Base-by-base conservation (phyloP, 306 rosid species). In the Mimosa bimucronata region DNA sequence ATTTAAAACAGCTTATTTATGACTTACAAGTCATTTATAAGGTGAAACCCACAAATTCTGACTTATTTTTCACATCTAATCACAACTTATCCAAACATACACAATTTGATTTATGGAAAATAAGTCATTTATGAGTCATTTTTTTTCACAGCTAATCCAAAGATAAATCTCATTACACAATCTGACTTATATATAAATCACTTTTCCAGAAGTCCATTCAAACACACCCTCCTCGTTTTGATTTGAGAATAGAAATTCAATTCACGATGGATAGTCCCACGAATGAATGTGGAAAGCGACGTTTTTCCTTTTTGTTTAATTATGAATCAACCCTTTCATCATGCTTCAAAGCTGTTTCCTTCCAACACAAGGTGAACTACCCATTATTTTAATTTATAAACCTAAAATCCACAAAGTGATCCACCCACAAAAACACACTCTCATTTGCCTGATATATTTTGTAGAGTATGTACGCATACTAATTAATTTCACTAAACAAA, bases 321-420 rank as follows among this genome's bases (percentile, higher is more conserved):
- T 77, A 55, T 11, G 7, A 72, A 67, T 53, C 46, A 77, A 73
- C 71, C 34, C 73, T 68, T 13, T 74, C 83, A 67, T 53, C 70
- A 29, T 66, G 68, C 53, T 67, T 10, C 23, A 66, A 67, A 79
- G 72, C 30, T 62, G 30, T 55, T 48, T 60, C 41, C 42, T n/a
- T 26, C 52, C 45, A 70, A 25, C 84, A 73, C 88, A 79, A 79
- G 81, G 80, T 79, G 80, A 80, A 81, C 29, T 50, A 28, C 83
- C 87, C 62, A 80, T 81, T 78, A 77, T 69, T 71, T 82, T 66
- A 42, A 23, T 70, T 44, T 44, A 1, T 14, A 75, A 52, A 77
- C 46, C 53, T 9, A 19, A 48, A 76, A 75, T 58, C 26, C 77
- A 76, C 14, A 38, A 15, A 76, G 80, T 48, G 82, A 79, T 11